Percentiles rank a stretch among this genome's conserved stretches.
Evolutionary conservation across 352 stramenopile species (phyloP).

Genomic region (Globisporangium polare): DNA sequence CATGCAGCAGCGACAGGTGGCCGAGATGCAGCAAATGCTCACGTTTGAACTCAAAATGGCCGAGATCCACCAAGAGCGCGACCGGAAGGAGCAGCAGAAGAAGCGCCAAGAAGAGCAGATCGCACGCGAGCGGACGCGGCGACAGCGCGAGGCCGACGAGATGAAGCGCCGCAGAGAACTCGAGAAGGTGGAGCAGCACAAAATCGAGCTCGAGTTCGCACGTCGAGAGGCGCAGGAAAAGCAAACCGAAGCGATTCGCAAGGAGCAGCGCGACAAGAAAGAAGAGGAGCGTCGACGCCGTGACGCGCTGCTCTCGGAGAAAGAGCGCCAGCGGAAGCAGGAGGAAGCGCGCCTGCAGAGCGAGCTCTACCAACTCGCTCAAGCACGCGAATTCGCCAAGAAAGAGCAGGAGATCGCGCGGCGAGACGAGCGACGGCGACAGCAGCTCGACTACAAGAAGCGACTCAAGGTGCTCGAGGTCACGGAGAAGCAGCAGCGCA

Average conservation of each 20-base stretch:
- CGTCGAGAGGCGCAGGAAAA: conserved; percentile 35
- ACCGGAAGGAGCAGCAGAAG: conserved; percentile 46
- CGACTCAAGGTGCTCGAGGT: conserved; percentile 37
- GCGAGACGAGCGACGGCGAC: conserved; percentile 37
- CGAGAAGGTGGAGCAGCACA: conserved; percentile 47
- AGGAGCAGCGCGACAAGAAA: conserved; percentile 42
- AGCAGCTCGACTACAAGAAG: conserved; percentile 48
- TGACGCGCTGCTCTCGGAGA: conserved; percentile 43
- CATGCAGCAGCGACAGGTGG: conserved; percentile 60
- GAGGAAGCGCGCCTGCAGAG: conserved; percentile 52
- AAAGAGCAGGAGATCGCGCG: conserved; percentile 45
- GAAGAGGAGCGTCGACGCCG: conserved; percentile 46
- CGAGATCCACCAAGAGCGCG: conserved; percentile 46
- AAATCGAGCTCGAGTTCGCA: conserved; percentile 39
- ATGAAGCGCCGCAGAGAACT: conserved; percentile 40
- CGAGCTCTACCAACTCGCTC: conserved; percentile 39
- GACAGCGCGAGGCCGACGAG: conserved; percentile 57
- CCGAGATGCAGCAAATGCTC: conserved; percentile 73
- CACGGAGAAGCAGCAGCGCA: conserved; percentile 57
- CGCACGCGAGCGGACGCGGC: conserved; percentile 30
- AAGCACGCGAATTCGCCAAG: conserved; percentile 36
- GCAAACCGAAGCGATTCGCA: conserved; percentile 39
- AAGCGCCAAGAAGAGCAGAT: conserved; percentile 40
- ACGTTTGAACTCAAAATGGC: conserved; percentile 63
- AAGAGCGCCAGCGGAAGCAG: conserved; percentile 44